phyloP scores from a whole-genome alignment of 306 rosid species.

The Vigna reflexopilosa region DNA sequence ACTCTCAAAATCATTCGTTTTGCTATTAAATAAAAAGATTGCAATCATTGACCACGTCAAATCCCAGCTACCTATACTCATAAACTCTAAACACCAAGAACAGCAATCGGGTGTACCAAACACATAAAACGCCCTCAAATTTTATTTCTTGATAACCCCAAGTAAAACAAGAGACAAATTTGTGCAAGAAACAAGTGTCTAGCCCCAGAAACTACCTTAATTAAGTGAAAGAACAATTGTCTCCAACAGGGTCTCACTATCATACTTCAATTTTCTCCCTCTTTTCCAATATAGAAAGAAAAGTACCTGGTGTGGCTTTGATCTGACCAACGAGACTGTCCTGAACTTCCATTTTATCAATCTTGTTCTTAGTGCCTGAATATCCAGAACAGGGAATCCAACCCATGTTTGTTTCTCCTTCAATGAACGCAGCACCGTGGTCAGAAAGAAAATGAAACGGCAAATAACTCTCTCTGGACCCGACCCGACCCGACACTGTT shows the following conservation, averaged over 20 bases:
- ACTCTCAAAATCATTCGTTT: background rate
- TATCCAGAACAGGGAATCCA: slow-evolving; percentile 94
- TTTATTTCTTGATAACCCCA: slow-evolving; percentile 45
- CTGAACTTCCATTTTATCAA: slow-evolving; percentile 58
- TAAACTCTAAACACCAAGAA: slow-evolving; percentile 30
- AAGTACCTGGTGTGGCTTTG: slow-evolving; percentile 66
- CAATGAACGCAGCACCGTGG: slow-evolving; percentile 27
- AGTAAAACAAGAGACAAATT: slow-evolving; percentile 38
- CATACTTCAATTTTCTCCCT: slow-evolving; percentile 26
- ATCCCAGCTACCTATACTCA: slow-evolving; percentile 26
- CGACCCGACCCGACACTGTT: slow-evolving; percentile 43
- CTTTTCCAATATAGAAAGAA: background rate
- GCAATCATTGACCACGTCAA: slow-evolving; percentile 33
- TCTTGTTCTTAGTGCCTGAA: slow-evolving; percentile 64
- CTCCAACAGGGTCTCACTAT: slow-evolving; percentile 43
- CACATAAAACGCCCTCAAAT: slow-evolving; percentile 36
- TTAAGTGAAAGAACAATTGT: slow-evolving; percentile 44
- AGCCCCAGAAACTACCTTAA: slow-evolving; percentile 30
- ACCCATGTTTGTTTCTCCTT: slow-evolving; percentile 64
- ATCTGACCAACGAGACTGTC: slow-evolving; percentile 61
- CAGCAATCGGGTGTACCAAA: slow-evolving; percentile 39
- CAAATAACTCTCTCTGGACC: background rate
- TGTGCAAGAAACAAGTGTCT: background rate
- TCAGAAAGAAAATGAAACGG: slow-evolving; percentile 35
- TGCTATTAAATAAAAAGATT: background rate